phyloP scores from a whole-genome alignment of 2,329 filamentous ascomycete genomes.

The Pestalotiopsis sp. region DNA sequence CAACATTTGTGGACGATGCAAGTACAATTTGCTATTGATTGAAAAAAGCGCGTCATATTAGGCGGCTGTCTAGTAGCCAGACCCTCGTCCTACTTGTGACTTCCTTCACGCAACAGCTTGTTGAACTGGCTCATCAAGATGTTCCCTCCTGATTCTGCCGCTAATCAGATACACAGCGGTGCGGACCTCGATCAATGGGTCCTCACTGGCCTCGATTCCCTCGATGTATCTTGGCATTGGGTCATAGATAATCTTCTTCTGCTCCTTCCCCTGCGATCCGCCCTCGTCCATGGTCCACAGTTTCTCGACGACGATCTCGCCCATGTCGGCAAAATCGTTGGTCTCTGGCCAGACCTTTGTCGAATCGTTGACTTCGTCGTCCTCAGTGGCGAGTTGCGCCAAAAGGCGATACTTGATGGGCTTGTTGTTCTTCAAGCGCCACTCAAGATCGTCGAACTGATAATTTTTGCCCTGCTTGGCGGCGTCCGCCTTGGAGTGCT shows the following conservation, averaged over 20 bases:
- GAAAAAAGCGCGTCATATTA: no score
- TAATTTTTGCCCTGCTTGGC: neutral
- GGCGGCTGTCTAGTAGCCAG: neutral
- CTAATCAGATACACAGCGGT: slow-evolving; percentile 18
- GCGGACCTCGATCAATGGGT: slow-evolving; percentile 16
- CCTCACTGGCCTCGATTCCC: neutral
- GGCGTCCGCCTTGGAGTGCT: neutral
- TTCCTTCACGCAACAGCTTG: neutral
- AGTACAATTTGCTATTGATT: no score
- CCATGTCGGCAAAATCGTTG: neutral
- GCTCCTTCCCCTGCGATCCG: neutral
- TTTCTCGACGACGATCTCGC: neutral
- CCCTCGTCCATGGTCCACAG: neutral
- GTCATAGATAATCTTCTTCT: neutral
- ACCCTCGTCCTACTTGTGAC: neutral
- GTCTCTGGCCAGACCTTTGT: neutral
- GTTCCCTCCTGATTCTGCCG: neutral
- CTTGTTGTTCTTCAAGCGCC: neutral
- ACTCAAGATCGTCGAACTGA: neutral
- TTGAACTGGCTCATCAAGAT: neutral
- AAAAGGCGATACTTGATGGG: neutral
- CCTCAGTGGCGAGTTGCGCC: neutral
- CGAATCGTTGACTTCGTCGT: neutral
- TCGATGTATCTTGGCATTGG: neutral
- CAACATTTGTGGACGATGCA: no score